These are phyloP conservation scores for Bremia lactucae DNA, from an alignment of 352 stramenopile species.

Conservation along the genomic window DNA sequence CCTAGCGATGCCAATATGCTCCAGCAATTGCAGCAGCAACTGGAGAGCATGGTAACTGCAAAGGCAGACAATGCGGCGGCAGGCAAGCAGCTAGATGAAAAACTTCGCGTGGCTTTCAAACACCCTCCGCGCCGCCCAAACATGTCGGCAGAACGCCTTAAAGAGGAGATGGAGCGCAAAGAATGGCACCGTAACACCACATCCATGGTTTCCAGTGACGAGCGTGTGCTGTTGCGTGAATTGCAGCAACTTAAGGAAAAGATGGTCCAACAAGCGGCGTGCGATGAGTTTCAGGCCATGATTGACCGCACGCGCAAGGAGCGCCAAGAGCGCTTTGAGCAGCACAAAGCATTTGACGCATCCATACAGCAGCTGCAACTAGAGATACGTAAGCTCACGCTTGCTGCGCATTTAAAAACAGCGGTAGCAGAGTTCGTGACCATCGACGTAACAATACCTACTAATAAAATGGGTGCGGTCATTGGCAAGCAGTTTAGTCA, in stretches of 20 bases:
- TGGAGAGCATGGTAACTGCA: constrained; percentile 22
- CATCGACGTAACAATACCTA: constrained; percentile 40
- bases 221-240: constrained; percentile 61
- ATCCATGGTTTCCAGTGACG: constrained; percentile 60
- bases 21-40: constrained; percentile 39
- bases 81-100: constrained; percentile 65
- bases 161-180: constrained; percentile 43
- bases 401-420: constrained; percentile 32
- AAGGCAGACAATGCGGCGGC: constrained; percentile 43
- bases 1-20: constrained; percentile 34
- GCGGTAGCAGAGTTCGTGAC: constrained; percentile 33
- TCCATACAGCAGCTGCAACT: constrained; percentile 42
- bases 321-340: constrained; percentile 46
- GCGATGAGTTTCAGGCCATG: constrained; percentile 43
- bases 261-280: constrained; percentile 37
- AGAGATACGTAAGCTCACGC: constrained; percentile 37
- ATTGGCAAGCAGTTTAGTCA: constrained; percentile 57
- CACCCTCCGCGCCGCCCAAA: constrained; percentile 48
- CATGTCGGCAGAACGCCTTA: constrained; percentile 37
- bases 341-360: constrained; percentile 38
- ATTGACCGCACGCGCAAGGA: constrained; percentile 46
- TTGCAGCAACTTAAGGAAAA: constrained; percentile 51
- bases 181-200: constrained; percentile 59
- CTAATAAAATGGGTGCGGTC: constrained; percentile 52
- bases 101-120: constrained; percentile 59